A percentile compares a stretch with the other conserved stretches of the same genome.
Evolutionary conservation across 2,329 filamentous ascomycete species (phyloP).

Genomic region (Exophiala phaeomuriformis): DNA sequence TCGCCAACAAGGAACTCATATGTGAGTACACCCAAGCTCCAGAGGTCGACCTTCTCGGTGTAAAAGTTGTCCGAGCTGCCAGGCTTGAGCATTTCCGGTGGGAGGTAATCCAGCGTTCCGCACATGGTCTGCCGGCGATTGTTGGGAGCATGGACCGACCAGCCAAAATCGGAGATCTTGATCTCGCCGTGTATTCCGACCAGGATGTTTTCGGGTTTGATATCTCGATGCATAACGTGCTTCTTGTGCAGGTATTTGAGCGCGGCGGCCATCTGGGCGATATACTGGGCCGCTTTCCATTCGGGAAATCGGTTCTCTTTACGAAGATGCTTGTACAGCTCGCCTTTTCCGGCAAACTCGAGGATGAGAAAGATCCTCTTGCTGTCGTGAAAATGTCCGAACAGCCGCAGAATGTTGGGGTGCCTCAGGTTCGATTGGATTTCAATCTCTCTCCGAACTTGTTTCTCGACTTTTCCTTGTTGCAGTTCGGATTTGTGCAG

Average conservation of each 20-base stretch:
- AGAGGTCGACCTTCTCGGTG: conserved; percentile 90
- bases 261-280: conserved; percentile 85
- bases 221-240: conserved; percentile 94
- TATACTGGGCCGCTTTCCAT: conserved; percentile 78
- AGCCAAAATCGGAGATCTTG: conserved; percentile 97
- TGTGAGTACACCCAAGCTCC: conserved; percentile 88
- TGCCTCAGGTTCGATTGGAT: conserved; percentile 83
- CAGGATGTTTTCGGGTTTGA: conserved; percentile 96
- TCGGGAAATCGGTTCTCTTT: conserved; percentile 74
- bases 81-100: conserved; percentile 91
- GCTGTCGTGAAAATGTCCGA: conserved; percentile 81
- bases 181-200: conserved; percentile 96
- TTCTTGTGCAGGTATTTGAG: conserved; percentile 90
- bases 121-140: conserved; percentile 92
- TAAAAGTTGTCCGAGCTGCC: conserved; percentile 80
- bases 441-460: conserved; percentile 79
- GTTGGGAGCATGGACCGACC: conserved; percentile 96
- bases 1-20: conserved; percentile 96
- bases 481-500: conserved; percentile 77
- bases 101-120: conserved; percentile 92
- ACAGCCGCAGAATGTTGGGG: conserved; percentile 75
- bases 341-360: conserved; percentile 77
- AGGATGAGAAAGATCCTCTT: conserved; percentile 83
- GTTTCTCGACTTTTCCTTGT: conserved; percentile 75
- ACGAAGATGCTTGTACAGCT: conserved; percentile 79